Evolutionary conservation across 2,329 filamentous ascomycete species (phyloP), one percentile per base, ranked within the genome.

Genomic region (Pezizomycotina sp.): DNA sequence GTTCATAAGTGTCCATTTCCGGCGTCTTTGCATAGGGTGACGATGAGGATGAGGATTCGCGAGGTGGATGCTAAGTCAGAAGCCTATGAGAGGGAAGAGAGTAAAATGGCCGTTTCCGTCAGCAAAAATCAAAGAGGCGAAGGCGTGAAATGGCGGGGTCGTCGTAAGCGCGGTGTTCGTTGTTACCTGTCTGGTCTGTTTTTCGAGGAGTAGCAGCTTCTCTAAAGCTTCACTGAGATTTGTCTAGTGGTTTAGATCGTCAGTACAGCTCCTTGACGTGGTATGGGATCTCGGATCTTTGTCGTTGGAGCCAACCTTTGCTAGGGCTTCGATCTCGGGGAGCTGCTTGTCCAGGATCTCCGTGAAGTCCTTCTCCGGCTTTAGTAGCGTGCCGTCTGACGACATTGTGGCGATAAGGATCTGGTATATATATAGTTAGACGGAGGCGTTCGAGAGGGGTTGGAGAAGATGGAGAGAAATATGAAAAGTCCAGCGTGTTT

Each of bases 11-110:
- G 73, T 75, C 89, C 89, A 98, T 59, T 98, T 50, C 77, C 77
- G 13, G 79, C 74, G 59, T 92, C 69, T 62, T 93, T 95, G 65
- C 82, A 86, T 65, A 95, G 73, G 56, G 81, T 92, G 57, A 92
- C 81, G 58, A 98, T 89, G 46, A 75, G 66, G 55, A 92, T 65
- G 51, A 98, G 66, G 47, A 92, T 65, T 57, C 84, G 74, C 48
- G 84, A 93, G 54, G 89, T 93, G 14, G 89, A 93, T 28, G 84
- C 78, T 47, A 98, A 75, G 66, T 98, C 89, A 49, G 86, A 93
- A 29, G 86, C 80, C 82, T 92, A 48, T 18, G 16, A 10, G n/a
- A 16, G 16, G 43, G 26, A 31, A 19, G 34, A 38, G 19, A 35
- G 24, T 29, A 36, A 12, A 6, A 32, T 15, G 14, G 26, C 19